These are phyloP conservation scores for Begonia peltatifolia DNA, from an alignment of 306 rosid genomes.

Conservation along the genomic window DNA sequence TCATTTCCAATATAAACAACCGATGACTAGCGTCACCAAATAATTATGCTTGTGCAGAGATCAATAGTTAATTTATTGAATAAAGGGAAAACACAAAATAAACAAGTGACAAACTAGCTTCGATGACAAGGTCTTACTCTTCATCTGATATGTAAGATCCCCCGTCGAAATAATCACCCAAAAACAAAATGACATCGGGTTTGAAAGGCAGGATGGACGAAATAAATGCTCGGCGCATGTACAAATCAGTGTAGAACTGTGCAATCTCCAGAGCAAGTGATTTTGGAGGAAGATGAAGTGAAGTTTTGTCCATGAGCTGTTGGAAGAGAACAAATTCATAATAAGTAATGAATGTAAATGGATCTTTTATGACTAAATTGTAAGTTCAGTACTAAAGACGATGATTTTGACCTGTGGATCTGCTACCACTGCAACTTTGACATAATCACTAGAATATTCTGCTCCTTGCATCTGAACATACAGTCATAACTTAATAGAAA, in stretches of 20 bases:
- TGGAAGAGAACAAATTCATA: slow-evolving; percentile 1
- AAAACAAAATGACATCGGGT: slow-evolving; percentile 57
- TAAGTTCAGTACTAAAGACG: slow-evolving; percentile 1
- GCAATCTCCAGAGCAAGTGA: slow-evolving; percentile 55
- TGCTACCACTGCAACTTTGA: slow-evolving; percentile 58
- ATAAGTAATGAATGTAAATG: slow-evolving; percentile 6
- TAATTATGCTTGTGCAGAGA: no score
- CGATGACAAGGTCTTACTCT: slow-evolving; percentile 40
- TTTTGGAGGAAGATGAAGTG: slow-evolving; percentile 46
- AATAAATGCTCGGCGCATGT: slow-evolving; percentile 73
- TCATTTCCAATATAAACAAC: no score
- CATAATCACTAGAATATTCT: slow-evolving; percentile 22
- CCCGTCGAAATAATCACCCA: slow-evolving; percentile 84
- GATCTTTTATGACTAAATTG: slow-evolving; percentile 1
- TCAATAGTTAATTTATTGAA: no score
- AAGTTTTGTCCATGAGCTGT: slow-evolving; percentile 76
- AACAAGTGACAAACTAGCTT: no score
- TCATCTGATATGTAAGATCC: slow-evolving; percentile 51
- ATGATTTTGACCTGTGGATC: slow-evolving; percentile 63
- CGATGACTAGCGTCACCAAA: no score
- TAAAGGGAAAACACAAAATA: no score
- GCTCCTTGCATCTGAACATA: slow-evolving; percentile 19
- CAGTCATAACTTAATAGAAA: not conserved
- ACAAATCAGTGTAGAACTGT: slow-evolving; percentile 66
- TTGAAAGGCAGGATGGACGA: slow-evolving; percentile 47